Percentiles rank a stretch among this genome's conserved stretches.
phyloP scores from a whole-genome alignment of 169 alveolate genomes.

The Plasmodium cynomolgi region DNA sequence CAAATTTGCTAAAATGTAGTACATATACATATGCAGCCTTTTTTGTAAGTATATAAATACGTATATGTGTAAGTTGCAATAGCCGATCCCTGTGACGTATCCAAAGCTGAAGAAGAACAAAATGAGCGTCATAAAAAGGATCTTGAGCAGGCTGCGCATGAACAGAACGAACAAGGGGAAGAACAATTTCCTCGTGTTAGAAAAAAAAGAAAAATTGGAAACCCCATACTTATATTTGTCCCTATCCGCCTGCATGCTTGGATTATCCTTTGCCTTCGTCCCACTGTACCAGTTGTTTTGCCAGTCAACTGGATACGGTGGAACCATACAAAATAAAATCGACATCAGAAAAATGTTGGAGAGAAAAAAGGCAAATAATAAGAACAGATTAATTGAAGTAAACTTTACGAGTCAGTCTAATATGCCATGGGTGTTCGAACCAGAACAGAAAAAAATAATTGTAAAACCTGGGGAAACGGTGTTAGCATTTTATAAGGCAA shows the following conservation, averaged over 20 bases:
- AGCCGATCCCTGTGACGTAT: background rate
- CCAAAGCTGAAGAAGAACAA: background rate
- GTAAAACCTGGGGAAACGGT: slow-evolving; percentile 93
- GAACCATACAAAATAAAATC: slow-evolving; percentile 56
- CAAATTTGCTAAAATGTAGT: background rate
- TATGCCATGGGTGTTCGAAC: slow-evolving; percentile 90
- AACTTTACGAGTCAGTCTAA: slow-evolving; percentile 85
- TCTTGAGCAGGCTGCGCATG: slow-evolving; percentile 27
- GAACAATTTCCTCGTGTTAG: slow-evolving; percentile 8
- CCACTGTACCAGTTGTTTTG: slow-evolving; percentile 86
- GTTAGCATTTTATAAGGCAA: slow-evolving; percentile 91
- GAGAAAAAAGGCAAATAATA: slow-evolving; percentile 44
- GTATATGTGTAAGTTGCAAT: background rate
- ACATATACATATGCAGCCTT: background rate
- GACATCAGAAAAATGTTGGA: slow-evolving; percentile 14
- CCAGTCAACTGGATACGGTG: slow-evolving; percentile 85
- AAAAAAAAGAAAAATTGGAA: slow-evolving; percentile 42
- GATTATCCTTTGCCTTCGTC: slow-evolving; percentile 83
- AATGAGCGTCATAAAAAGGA: slow-evolving; percentile 36
- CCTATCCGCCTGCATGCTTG: slow-evolving; percentile 79
- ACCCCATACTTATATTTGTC: slow-evolving; percentile 52
- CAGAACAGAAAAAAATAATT: slow-evolving; percentile 87
- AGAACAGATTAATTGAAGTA: slow-evolving; percentile 79
- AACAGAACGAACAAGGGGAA: slow-evolving; percentile 24
- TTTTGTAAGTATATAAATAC: background rate